Percentiles rank a stretch among this genome's conserved stretches.
phyloP scores from a whole-genome alignment of 2,329 filamentous ascomycete species.

The Aspergillus viridinutans region DNA sequence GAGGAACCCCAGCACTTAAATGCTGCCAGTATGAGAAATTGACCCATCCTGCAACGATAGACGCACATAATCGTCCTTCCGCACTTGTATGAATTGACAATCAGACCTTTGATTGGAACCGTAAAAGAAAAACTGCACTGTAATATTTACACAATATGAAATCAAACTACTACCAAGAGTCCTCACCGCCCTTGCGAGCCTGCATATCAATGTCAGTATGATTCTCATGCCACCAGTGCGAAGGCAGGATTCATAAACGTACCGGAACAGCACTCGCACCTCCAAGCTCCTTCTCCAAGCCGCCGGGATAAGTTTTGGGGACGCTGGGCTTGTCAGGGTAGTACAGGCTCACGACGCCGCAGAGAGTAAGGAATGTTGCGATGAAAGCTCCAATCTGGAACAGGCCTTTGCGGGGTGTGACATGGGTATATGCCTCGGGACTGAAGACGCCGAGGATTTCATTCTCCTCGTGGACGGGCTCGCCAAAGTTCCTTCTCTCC shows the following conservation, averaged over 20 bases:
- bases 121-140: conserved; percentile 30
- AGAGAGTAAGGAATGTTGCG: conserved; percentile 58
- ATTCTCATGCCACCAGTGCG: background rate
- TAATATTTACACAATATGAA: conserved; percentile 39
- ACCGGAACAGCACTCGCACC: conserved; percentile 64
- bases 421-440: conserved; percentile 83
- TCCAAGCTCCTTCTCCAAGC: conserved; percentile 70
- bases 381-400: conserved; percentile 67
- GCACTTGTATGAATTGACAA: conserved; percentile 14
- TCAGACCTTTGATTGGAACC: conserved; percentile 27
- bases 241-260: conserved; percentile 34
- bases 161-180: conserved; percentile 31
- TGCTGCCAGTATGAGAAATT: background rate
- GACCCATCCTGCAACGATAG: background rate
- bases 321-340: conserved; percentile 70
- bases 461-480: conserved; percentile 94
- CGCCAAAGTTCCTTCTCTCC: conserved; percentile 93
- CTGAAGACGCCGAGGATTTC: conserved; percentile 88
- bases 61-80: background rate
- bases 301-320: conserved; percentile 65
- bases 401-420: conserved; percentile 65
- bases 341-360: conserved; percentile 62
- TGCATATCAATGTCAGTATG: conserved; percentile 13
- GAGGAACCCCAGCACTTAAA: background rate
- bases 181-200: conserved; percentile 38